Conservation (phyloP, 257 asterid species). For the Fraxinus quadrangulata region DNA sequence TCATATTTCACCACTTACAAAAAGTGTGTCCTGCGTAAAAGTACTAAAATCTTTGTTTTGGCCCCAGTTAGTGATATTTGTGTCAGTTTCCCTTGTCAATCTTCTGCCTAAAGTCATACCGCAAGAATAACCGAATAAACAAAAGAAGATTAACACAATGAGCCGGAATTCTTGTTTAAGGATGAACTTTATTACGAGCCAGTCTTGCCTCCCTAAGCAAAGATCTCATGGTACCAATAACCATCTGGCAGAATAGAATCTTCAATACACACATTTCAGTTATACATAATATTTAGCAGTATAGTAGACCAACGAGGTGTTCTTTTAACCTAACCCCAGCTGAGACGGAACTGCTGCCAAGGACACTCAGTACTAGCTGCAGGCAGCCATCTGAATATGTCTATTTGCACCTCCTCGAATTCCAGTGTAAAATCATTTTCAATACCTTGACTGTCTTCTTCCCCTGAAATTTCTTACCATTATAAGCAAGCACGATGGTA, state of each 20-base stretch:
- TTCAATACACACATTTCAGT: not conserved
- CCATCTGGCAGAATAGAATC: not conserved
- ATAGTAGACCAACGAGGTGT: not conserved
- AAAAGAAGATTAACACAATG: not conserved
- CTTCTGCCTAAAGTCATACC: not conserved
- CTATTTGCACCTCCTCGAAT: not conserved
- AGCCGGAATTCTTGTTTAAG: not conserved
- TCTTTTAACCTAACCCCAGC: not conserved
- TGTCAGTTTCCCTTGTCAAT: not conserved
- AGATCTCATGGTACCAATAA: not conserved
- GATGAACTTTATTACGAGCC: not conserved
- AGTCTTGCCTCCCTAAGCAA: not conserved
- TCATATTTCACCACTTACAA: too few relatives aligned
- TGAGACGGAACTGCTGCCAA: not conserved
- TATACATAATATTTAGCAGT: not conserved
- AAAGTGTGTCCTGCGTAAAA: too few relatives aligned
- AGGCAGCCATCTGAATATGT: constrained; percentile 8
- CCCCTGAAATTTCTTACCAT: constrained; percentile 42
- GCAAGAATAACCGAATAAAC: not conserved
- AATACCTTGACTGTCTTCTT: constrained; percentile 64
- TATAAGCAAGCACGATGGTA: constrained; percentile 9
- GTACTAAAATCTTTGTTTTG: too few relatives aligned
- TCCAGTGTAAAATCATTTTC: constrained; percentile 21
- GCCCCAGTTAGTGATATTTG: not conserved
- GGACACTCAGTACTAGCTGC: constrained; percentile 10